Evolutionary conservation across 768 basidiomycete species (phyloP).

Genomic region (Kwoniella botswanensis): DNA sequence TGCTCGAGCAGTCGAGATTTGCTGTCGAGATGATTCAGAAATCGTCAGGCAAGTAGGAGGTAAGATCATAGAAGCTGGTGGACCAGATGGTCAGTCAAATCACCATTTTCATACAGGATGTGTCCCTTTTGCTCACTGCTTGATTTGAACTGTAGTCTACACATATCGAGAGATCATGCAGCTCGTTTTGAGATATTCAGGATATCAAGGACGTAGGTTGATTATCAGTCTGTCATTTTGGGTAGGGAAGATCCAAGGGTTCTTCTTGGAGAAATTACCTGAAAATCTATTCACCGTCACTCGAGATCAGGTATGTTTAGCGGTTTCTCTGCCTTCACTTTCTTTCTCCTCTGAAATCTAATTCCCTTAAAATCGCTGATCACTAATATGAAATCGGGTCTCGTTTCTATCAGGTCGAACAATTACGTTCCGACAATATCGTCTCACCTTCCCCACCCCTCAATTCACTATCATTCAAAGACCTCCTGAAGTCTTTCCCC

Average conservation of each 20-base stretch:
- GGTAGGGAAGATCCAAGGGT: conserved; percentile 70
- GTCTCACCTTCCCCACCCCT: conserved; percentile 51
- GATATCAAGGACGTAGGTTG: conserved; percentile 62
- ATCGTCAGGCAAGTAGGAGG: conserved; percentile 59
- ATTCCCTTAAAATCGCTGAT: background rate
- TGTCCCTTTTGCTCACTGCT: conserved; percentile 28
- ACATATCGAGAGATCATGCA: conserved; percentile 73
- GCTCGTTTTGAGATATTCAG: conserved; percentile 65
- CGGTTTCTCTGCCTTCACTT: background rate
- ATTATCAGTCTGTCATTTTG: conserved; percentile 71
- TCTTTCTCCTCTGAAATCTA: background rate
- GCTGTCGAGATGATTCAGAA: conserved; percentile 62
- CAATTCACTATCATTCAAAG: conserved; percentile 48
- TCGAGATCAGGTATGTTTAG: conserved; percentile 66
- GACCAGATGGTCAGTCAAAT: conserved; percentile 63
- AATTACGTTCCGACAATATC: conserved; percentile 67
- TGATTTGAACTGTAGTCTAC: conserved; percentile 62
- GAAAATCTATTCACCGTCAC: conserved; percentile 72
- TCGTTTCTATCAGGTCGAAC: conserved; percentile 63
- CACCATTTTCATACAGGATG: background rate
- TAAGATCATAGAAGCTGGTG: conserved; percentile 63
- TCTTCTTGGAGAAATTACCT: conserved; percentile 69
- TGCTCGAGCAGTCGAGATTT: conserved; percentile 67
- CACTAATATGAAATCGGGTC: background rate
- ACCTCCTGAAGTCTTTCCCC: conserved; percentile 51